Evolutionary conservation across 2,329 filamentous ascomycete genomes (phyloP).

Genomic region (Ophiostoma australiae): DNA sequence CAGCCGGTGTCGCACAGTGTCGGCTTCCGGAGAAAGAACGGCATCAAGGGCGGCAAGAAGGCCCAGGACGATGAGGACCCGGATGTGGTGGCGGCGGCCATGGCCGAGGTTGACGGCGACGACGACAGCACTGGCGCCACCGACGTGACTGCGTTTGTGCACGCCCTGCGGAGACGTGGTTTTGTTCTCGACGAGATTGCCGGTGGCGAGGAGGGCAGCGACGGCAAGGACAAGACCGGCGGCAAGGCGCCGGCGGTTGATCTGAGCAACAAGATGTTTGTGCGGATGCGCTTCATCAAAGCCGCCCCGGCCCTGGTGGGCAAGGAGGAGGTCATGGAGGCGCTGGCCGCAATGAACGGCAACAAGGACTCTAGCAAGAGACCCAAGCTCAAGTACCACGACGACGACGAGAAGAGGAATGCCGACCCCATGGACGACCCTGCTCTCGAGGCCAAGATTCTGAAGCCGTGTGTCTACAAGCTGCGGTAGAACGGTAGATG

Average conservation of each 20-base stretch:
- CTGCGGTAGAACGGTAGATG: conserved; percentile 53
- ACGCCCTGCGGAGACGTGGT: conserved; percentile 72
- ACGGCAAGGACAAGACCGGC: conserved; percentile 22
- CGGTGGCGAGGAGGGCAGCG: conserved; percentile 42
- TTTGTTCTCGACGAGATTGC: conserved; percentile 63
- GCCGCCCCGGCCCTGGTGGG: conserved; percentile 67
- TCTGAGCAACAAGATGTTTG: conserved; percentile 94
- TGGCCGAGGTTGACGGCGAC: conserved; percentile 55
- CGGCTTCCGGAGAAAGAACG: conserved; percentile 48
- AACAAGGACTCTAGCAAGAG: conserved; percentile 31
- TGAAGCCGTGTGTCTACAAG: conserved; percentile 98
- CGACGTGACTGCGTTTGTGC: conserved; percentile 80
- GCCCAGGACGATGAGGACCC: conserved; percentile 48
- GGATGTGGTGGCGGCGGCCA: conserved; percentile 67
- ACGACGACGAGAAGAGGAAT: conserved; percentile 51
- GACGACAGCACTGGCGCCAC: conserved; percentile 70
- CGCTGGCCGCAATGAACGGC: conserved; percentile 18
- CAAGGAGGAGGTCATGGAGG: conserved; percentile 54
- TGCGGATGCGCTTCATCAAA: conserved; percentile 93
- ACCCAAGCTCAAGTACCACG: conserved; percentile 54
- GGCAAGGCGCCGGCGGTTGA: conserved; percentile 54
- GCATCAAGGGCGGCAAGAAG: conserved; percentile 41
- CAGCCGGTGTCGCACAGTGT: conserved; percentile 62
- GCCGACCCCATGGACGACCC: conserved; percentile 52
- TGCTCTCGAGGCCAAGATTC: conserved; percentile 57